phyloP scores from a whole-genome alignment of 345 rosid genomes.

The Citrus inodora region DNA sequence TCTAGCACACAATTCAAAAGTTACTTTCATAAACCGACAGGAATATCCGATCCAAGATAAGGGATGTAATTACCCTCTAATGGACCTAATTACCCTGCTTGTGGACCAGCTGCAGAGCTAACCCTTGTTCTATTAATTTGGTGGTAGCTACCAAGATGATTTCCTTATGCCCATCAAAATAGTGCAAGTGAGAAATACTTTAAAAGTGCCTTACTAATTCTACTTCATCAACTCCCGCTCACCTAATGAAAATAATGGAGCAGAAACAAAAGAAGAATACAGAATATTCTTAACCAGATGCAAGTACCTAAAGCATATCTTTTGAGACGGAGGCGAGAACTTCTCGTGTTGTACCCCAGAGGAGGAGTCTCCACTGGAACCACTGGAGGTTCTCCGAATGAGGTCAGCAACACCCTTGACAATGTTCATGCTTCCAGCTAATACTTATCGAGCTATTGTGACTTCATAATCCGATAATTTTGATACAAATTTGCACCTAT shows the following conservation, averaged over 20 bases:
- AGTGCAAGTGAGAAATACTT: neutral
- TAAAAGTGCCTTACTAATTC: neutral
- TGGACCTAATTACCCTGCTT: too few relatives aligned
- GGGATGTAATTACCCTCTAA: too few relatives aligned
- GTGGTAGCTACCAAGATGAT: too few relatives aligned
- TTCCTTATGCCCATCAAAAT: neutral
- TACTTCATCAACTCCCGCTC: neutral
- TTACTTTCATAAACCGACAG: neutral
- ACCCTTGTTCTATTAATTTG: too few relatives aligned
- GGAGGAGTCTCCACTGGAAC: constrained; percentile 42
- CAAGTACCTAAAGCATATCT: constrained; percentile 53
- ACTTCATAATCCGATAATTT: constrained; percentile 12
- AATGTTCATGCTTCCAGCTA: constrained; percentile 52
- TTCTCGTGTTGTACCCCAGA: constrained; percentile 37
- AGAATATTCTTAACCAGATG: neutral
- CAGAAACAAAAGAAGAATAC: neutral
- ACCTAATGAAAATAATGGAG: constrained; percentile 5
- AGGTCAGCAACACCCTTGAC: constrained; percentile 81
- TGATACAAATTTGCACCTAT: constrained; percentile 14
- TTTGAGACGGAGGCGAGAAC: constrained; percentile 51
- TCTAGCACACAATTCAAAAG: neutral
- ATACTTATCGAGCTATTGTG: constrained; percentile 11
- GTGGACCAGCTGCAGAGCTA: too few relatives aligned
- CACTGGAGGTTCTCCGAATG: constrained; percentile 56
- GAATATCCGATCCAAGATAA: too few relatives aligned